These are phyloP conservation scores for Stemphylium beticola DNA, from an alignment of 2,329 filamentous ascomycete genomes.

Conservation along the genomic window DNA sequence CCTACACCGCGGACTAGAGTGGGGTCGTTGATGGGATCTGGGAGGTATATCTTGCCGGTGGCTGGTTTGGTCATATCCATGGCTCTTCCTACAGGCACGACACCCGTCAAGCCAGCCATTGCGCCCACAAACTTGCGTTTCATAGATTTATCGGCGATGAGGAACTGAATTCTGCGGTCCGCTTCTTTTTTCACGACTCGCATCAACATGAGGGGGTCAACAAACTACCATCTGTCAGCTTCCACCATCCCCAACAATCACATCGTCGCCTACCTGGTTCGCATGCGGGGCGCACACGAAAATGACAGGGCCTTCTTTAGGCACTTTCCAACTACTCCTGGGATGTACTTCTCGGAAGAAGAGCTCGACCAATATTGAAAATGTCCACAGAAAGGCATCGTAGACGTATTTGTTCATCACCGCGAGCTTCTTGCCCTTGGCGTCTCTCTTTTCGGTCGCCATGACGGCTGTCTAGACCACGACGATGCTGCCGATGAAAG, in stretches of 20 bases:
- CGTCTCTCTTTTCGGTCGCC: conserved; percentile 19
- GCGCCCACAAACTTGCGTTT: conserved; percentile 87
- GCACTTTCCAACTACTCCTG: conserved; percentile 92
- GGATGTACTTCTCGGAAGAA: conserved; percentile 99
- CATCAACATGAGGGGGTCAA: conserved; percentile 93
- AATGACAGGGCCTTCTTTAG: conserved; percentile 84
- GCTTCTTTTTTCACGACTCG: conserved; percentile 86
- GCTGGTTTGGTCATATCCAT: conserved; percentile 86
- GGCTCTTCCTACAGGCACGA: conserved; percentile 90
- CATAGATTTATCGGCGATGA: conserved; percentile 96
- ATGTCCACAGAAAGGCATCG: conserved; percentile 77
- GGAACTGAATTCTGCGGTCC: conserved; percentile 84
- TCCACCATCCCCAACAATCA: not conserved
- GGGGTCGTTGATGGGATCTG: conserved; percentile 84
- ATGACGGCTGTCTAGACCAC: conserved; percentile 17
- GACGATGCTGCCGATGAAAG: not conserved
- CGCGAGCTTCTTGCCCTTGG: conserved; percentile 43
- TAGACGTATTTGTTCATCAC: conserved; percentile 76
- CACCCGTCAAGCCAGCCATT: conserved; percentile 82
- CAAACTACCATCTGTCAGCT: conserved; percentile 67
- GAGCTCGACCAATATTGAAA: conserved; percentile 86
- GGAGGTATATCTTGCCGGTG: conserved; percentile 82
- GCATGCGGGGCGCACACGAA: conserved; percentile 97
- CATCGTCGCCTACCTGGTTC: conserved; percentile 60
- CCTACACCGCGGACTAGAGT: conserved; percentile 79